Evolutionary conservation across 1,284 basidiomycete genomes (phyloP), one percentile per base, ranked within the genome.

Genomic region (Trichosporon sp.): DNA sequence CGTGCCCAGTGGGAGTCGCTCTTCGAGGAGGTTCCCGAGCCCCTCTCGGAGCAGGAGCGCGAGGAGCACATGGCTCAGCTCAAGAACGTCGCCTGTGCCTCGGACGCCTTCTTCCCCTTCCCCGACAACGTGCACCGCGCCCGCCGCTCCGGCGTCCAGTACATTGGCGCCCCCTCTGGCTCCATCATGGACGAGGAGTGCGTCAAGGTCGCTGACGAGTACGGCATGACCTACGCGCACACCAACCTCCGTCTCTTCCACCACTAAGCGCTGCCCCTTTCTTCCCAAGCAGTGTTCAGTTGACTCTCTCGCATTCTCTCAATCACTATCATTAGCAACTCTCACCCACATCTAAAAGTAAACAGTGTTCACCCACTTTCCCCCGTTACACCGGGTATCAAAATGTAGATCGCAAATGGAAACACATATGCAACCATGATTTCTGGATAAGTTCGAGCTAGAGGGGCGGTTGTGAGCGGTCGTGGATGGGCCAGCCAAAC

Each of bases 21-120:
- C 71, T 99, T 99, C 78, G 93, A 94, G 75, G 86, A 85, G 40
- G 85, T 90, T 8, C 93, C 95, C 0, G 85, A 84, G 73, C 86
- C 91, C 19, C 85, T 99, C 74, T 89, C 86, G 19, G 87, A 85
- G 21, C 87, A 88, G 77, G 96, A 98, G 86, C 90, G 89, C 80
- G 88, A 86, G 76, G 87, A 87, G 68, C 94, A 93, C 88, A 89
- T 90, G 73, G 84, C 80, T 70, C 86, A 90, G 85, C 85, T 97
- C 72, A 90, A 91, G 68, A 92, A 90, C 43, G 96, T 99, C 66
- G 90, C 92, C 6, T 96, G 96, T 83, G 93, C 93, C 46, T 94
- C 92, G 75, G 97, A 99, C 79, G 96, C 96, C 71, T 99, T 99
- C 88, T 99, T 99, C 93, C 96, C 96, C 51, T 99, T 99, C 90